These are phyloP conservation scores for Harringtonia aguacate DNA, from an alignment of 2,329 filamentous ascomycete genomes.

Conservation along the genomic window DNA sequence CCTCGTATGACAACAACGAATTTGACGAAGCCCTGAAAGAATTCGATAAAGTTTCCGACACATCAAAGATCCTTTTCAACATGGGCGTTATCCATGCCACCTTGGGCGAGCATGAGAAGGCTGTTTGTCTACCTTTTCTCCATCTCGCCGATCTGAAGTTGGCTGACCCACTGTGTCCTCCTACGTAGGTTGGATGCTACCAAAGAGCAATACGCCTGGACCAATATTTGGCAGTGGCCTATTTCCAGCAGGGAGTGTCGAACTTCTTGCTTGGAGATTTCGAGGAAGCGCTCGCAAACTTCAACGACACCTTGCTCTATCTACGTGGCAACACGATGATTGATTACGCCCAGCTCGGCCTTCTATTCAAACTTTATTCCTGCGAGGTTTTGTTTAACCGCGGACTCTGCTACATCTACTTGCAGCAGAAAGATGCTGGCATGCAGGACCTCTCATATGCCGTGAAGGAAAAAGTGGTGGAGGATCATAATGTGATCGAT, in stretches of 20 bases:
- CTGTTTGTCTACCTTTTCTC: slow-evolving; percentile 47
- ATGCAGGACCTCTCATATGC: slow-evolving; percentile 87
- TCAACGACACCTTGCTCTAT: slow-evolving; percentile 95
- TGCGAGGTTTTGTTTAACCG: slow-evolving; percentile 98
- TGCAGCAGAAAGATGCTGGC: slow-evolving; percentile 82
- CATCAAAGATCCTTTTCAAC: slow-evolving; percentile 97
- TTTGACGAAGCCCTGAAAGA: slow-evolving; percentile 80
- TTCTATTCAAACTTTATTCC: slow-evolving; percentile 93
- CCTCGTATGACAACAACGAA: slow-evolving; percentile 91
- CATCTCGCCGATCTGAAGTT: neutral
- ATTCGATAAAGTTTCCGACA: slow-evolving; percentile 84
- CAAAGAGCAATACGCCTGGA: slow-evolving; percentile 84
- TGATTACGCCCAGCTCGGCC: slow-evolving; percentile 90
- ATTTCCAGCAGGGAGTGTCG: slow-evolving; percentile 96
- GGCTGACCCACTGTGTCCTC: slow-evolving; percentile 2
- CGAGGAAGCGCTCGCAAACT: slow-evolving; percentile 92
- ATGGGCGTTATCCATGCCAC: slow-evolving; percentile 97
- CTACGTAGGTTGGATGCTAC: slow-evolving; percentile 75
- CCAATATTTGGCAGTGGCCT: slow-evolving; percentile 92
- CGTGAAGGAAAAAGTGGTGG: slow-evolving; percentile 89
- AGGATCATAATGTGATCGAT: slow-evolving; percentile 95
- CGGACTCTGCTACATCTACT: slow-evolving; percentile 92
- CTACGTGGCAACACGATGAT: slow-evolving; percentile 94
- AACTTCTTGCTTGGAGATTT: slow-evolving; percentile 97
- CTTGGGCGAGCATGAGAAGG: slow-evolving; percentile 88